Base-by-base conservation (phyloP, 768 basidiomycete species). In the Kwoniella sp. region DNA sequence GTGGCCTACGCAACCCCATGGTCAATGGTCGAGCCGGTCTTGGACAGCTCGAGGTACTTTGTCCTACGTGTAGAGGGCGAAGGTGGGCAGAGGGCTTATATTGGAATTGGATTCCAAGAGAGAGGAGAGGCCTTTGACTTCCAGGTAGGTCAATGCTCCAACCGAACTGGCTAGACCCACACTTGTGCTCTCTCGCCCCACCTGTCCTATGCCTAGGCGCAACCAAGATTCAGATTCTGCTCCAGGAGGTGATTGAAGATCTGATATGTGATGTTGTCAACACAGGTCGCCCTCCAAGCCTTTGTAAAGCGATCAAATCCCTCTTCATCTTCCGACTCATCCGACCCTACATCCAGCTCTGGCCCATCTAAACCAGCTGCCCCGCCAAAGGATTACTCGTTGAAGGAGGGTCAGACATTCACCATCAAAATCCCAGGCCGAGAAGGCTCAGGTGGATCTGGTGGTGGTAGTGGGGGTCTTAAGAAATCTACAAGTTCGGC, bases 371-470 rank as follows among this genome's bases (percentile, higher is more conserved):
- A 89, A 60, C 88, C 91, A 13, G 65, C 84, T 9, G 91, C 88
- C 10, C 90, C 91, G 1, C 92, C 92, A 83, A 91, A 91, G 79
- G 93, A 97, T 70, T 96, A 92, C 80, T 90, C 89, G 40, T 81
- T 97, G 70, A 96, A 95, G 79, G 91, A 92, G 70, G 93, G 93
- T 9, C 91, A 97, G 78, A 96, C 93, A 0, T 94, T 97, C 79
- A 88, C 89, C 4, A 95, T 97, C 64, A 75, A 86, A 33, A 91
- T 96, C 63, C 94, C 93, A 7, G 92, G 92, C 12, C 60, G 74
- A 26, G 75, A 74, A 29, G 70, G n/a, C n/a, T n/a, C n/a, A n/a
- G n/a, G 65, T 54, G 69, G 67, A 56, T 37, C 60, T 12, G 60
- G 59, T 2, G 62, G 51, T 19, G 40, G 40, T 3, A 15, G 40